Evolutionary conservation across 805 yeast genomes (phyloP).

Genomic region (Cyberlindnera saturnus): DNA sequence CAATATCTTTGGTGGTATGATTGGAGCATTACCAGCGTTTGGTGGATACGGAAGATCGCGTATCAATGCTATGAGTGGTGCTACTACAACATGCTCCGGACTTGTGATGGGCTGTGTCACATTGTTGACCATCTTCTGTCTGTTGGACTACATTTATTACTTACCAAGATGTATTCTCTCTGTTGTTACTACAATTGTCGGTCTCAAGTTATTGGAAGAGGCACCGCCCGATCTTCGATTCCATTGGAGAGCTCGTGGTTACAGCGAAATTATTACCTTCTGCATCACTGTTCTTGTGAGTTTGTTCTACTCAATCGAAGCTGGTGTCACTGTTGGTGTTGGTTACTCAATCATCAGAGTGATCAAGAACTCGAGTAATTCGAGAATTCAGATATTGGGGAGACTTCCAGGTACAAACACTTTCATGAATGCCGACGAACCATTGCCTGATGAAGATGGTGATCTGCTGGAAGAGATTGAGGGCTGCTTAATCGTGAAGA

Average conservation of each 20-base stretch:
- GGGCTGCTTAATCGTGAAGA: conserved; percentile 70
- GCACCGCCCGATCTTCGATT: conserved; percentile 74
- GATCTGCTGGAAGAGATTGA: conserved; percentile 41
- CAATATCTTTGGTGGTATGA: conserved; percentile 50
- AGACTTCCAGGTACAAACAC: conserved; percentile 54
- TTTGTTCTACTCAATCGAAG: conserved; percentile 72
- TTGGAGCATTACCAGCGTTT: conserved; percentile 75
- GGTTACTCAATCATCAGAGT: conserved; percentile 75
- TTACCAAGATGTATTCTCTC: conserved; percentile 78
- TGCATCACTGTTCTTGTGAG: conserved; percentile 59
- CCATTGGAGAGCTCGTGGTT: conserved; percentile 69
- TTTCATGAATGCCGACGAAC: conserved; percentile 69
- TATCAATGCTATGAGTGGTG: conserved; percentile 83
- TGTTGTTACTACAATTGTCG: conserved; percentile 75
- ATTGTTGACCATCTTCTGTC: conserved; percentile 51
- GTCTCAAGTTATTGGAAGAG: conserved; percentile 71
- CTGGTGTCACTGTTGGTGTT: conserved; percentile 86
- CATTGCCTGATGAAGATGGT: conserved; percentile 28
- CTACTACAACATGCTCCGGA: conserved; percentile 79
- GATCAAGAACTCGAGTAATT: conserved; percentile 70
- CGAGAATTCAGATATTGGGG: conserved; percentile 80
- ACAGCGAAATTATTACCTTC: conserved; percentile 67
- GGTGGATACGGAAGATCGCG: conserved; percentile 96
- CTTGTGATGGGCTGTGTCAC: conserved; percentile 76
- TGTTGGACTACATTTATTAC: conserved; percentile 59